phyloP scores from a whole-genome alignment of 345 rosid genomes.

The Populus nigra region DNA sequence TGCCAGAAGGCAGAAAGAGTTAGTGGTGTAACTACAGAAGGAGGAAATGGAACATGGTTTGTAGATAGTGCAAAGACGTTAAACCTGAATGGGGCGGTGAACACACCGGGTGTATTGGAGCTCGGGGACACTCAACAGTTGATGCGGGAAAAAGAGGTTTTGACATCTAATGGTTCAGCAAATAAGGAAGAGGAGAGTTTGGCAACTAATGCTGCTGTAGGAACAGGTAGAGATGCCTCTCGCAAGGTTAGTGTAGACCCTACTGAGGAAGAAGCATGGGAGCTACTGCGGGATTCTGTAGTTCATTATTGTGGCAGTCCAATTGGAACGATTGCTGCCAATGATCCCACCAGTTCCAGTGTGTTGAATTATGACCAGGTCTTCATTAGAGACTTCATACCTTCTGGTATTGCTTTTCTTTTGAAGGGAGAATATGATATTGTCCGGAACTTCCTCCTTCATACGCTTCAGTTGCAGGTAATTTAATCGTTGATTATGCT shows the following conservation, averaged over 20 bases:
- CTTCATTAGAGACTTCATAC: slow-evolving; percentile 33
- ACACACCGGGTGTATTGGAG: slow-evolving; percentile 29
- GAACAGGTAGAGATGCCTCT: slow-evolving; percentile 24
- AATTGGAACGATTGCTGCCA: slow-evolving; percentile 89
- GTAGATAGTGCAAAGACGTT: slow-evolving; percentile 39
- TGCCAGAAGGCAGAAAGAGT: slow-evolving; percentile 48
- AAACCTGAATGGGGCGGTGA: slow-evolving; percentile 38
- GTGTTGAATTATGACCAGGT: slow-evolving; percentile 79
- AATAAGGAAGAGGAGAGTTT: slow-evolving; percentile 17
- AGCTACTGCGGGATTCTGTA: slow-evolving; percentile 60
- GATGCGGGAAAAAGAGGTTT: slow-evolving; percentile 32
- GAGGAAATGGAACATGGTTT: slow-evolving; percentile 30
- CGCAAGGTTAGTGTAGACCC: slow-evolving; percentile 32
- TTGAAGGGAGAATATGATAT: slow-evolving; percentile 34
- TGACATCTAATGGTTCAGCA: slow-evolving; percentile 27
- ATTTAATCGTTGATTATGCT: background rate
- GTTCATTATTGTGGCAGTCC: slow-evolving; percentile 78
- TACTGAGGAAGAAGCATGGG: slow-evolving; percentile 90
- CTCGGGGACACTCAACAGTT: slow-evolving; percentile 36
- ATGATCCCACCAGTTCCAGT: slow-evolving; percentile 62
- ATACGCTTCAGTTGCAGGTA: slow-evolving; percentile 36
- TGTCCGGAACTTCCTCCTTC: slow-evolving; percentile 30
- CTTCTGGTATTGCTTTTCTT: slow-evolving; percentile 33
- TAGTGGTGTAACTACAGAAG: slow-evolving; percentile 35
- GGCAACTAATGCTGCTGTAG: slow-evolving; percentile 11